Percentiles rank a stretch among this genome's conserved stretches.
phyloP scores from a whole-genome alignment of 1,284 basidiomycete species.

The Microbotryomycetes sp. region DNA sequence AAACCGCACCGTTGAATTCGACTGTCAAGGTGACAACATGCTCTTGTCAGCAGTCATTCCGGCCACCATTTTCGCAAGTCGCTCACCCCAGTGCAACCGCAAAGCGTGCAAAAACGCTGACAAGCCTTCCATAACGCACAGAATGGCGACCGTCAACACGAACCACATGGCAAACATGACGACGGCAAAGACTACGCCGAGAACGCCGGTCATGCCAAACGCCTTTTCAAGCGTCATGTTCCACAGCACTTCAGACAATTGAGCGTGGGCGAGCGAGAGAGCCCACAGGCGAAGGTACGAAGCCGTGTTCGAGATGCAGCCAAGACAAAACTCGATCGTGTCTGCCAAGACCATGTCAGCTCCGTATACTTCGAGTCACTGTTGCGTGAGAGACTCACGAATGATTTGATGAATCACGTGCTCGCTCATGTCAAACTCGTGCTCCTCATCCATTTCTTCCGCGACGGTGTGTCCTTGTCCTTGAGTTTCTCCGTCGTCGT shows the following conservation, averaged over 20 bases:
- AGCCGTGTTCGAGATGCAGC: conserved; percentile 98
- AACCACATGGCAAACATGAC: conserved; percentile 77
- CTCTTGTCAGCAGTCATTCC: not conserved
- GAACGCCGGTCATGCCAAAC: conserved; percentile 40
- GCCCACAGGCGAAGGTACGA: conserved; percentile 99
- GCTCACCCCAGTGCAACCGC: conserved; percentile 75
- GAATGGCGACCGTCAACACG: conserved; percentile 60
- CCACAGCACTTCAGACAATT: conserved; percentile 77
- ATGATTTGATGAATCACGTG: conserved; percentile 95
- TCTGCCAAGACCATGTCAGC: conserved; percentile 4
- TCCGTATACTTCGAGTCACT: not conserved
- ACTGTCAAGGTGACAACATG: conserved; percentile 33
- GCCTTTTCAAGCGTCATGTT: conserved; percentile 39
- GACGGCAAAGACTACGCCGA: conserved; percentile 55
- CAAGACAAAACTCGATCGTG: conserved; percentile 96
- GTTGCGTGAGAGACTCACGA: conserved; percentile 48
- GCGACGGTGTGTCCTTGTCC: conserved; percentile 44
- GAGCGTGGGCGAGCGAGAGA: conserved; percentile 92
- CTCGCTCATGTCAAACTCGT: conserved; percentile 73
- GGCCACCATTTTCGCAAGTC: not conserved
- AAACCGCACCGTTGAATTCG: conserved; percentile 42
- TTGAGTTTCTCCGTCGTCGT: conserved; percentile 67
- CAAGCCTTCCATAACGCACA: conserved; percentile 51
- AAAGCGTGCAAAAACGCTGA: conserved; percentile 94
- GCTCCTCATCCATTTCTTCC: conserved; percentile 27